Evolutionary conservation across 148 eudicot species (phyloP).

Genomic region (Persicaria tinctoria): DNA sequence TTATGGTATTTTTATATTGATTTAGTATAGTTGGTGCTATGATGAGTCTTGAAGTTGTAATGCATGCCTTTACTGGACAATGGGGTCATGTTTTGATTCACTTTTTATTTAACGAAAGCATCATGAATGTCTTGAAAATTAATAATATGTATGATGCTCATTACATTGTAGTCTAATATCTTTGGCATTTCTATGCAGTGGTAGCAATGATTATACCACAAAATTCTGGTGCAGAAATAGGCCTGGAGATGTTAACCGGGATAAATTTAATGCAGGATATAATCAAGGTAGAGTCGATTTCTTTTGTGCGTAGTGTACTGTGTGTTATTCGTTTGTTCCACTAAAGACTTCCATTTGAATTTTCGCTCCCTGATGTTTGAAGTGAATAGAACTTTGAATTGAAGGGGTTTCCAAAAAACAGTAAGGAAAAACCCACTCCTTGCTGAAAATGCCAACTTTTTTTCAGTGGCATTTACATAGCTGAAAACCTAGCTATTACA

Average conservation of each 20-base stretch:
- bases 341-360: neutral
- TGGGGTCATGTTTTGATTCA: neutral
- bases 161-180: neutral
- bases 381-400: neutral
- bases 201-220: slow-evolving; percentile 92
- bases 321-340: neutral
- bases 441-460: neutral
- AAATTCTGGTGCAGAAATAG: slow-evolving; percentile 99
- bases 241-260: slow-evolving; percentile 93
- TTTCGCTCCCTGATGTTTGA: neutral
- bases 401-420: neutral
- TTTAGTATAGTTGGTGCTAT: neutral
- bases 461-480: neutral
- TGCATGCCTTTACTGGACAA: neutral
- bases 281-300: slow-evolving; percentile 42
- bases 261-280: slow-evolving; percentile 56
- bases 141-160: neutral
- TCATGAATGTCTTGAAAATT: neutral
- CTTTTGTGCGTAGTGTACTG: slow-evolving; percentile 1
- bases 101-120: neutral
- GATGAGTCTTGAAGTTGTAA: neutral
- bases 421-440: neutral
- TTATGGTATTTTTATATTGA: neutral
- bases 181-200: slow-evolving; percentile 52
- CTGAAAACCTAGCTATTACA: neutral